Evolutionary conservation across 2,329 filamentous ascomycete genomes (phyloP).

Genomic region (Pyricularia grisea): DNA sequence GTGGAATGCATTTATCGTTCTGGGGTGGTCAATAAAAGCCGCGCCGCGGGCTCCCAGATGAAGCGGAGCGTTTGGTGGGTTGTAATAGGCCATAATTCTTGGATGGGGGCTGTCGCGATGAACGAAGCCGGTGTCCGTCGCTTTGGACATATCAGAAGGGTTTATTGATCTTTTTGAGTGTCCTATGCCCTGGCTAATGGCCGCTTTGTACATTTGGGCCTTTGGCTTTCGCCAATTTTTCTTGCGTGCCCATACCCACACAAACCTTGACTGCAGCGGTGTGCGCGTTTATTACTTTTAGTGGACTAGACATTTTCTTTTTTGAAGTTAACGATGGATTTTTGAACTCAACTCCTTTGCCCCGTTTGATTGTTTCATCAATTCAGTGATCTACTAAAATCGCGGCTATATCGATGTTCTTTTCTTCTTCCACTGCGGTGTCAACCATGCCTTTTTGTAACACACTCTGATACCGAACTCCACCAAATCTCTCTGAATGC

Average conservation of each 20-base stretch:
- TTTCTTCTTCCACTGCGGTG: neutral
- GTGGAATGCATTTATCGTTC: conserved; percentile 10
- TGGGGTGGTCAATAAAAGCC: neutral
- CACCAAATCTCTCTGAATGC: neutral
- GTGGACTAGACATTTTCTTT: neutral
- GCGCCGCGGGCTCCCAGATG: neutral
- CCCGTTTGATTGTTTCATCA: neutral
- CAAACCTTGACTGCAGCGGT: neutral
- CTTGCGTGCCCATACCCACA: neutral
- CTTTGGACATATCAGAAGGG: neutral
- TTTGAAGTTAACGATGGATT: neutral
- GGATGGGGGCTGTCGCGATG: neutral
- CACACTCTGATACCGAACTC: no score
- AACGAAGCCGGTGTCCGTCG: neutral
- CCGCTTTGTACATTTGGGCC: neutral
- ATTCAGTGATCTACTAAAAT: no score
- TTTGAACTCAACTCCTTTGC: neutral
- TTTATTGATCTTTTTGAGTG: neutral
- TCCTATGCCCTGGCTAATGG: neutral
- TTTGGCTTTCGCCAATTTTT: neutral
- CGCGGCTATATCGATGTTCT: neutral
- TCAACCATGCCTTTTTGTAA: neutral
- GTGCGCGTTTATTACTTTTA: neutral
- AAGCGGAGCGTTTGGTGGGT: neutral
- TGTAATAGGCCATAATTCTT: neutral